Evolutionary conservation across 495 filamentous ascomycete species (phyloP).

Genomic region (Tuber indicum): DNA sequence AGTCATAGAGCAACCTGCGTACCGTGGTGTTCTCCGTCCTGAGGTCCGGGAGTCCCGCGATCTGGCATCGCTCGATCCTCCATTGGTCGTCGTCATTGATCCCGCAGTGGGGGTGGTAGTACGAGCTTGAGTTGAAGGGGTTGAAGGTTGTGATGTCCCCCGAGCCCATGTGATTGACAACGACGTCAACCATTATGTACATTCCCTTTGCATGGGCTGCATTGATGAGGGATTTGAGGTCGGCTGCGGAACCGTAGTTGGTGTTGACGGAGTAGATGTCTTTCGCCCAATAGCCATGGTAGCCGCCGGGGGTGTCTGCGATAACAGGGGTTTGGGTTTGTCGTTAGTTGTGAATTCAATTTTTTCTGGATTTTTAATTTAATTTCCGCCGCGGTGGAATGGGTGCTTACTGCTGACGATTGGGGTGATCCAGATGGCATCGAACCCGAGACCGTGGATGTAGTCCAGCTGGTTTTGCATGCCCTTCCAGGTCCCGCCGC

Average conservation of each 20-base stretch:
- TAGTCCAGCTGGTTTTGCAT: constrained; percentile 64
- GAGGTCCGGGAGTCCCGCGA: constrained; percentile 58
- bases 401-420: constrained; percentile 52
- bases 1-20: constrained; percentile 55
- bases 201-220: constrained; percentile 59
- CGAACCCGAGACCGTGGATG: constrained; percentile 74
- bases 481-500: constrained; percentile 68
- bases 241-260: constrained; percentile 60
- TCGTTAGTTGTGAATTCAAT: neutral
- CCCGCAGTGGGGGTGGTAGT: constrained; percentile 62
- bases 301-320: constrained; percentile 44
- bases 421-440: constrained; percentile 76
- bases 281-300: constrained; percentile 73
- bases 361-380: neutral
- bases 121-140: constrained; percentile 58
- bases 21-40: constrained; percentile 57
- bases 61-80: constrained; percentile 36
- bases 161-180: constrained; percentile 69
- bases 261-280: constrained; percentile 59
- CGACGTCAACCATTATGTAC: constrained; percentile 74
- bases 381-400: neutral
- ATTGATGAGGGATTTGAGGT: constrained; percentile 55
- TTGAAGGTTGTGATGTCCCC: constrained; percentile 59
- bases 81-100: constrained; percentile 53
- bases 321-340: neutral